Evolutionary conservation across 495 filamentous ascomycete genomes (phyloP).

Genomic region (Trichodelitschia bisporula): DNA sequence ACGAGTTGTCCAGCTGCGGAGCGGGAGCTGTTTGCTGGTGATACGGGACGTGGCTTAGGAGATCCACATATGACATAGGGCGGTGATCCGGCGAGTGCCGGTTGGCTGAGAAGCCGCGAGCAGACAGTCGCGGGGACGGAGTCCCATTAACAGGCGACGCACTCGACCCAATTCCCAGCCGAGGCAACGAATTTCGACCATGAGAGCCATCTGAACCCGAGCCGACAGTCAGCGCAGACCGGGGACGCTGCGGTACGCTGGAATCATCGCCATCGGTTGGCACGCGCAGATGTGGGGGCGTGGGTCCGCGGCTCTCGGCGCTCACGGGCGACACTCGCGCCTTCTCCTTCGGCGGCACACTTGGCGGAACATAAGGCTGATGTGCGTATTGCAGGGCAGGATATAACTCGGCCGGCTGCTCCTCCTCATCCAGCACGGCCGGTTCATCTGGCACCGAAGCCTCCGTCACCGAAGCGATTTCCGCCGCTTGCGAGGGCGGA

Average conservation of each 20-base stretch:
- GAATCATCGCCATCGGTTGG: no score
- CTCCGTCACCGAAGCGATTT: slow-evolving; percentile 2
- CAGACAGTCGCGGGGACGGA: no score
- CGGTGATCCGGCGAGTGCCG: slow-evolving; percentile 49
- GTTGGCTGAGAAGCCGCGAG: slow-evolving; percentile 8
- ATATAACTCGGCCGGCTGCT: slow-evolving; percentile 3
- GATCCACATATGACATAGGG: slow-evolving; percentile 60
- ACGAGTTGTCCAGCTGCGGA: slow-evolving; percentile 49
- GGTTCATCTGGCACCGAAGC: slow-evolving; percentile 1
- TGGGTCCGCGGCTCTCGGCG: no score
- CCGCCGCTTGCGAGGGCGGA: neutral
- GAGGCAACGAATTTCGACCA: no score
- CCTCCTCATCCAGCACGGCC: neutral
- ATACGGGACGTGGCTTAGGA: slow-evolving; percentile 62
- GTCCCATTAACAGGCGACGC: no score
- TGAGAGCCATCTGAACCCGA: no score
- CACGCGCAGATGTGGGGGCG: no score
- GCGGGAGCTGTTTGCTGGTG: slow-evolving; percentile 60
- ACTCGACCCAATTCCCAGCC: no score
- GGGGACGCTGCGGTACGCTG: no score
- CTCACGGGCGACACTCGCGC: no score
- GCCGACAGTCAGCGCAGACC: no score
- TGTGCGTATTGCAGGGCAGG: slow-evolving; percentile 28
- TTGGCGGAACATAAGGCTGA: slow-evolving; percentile 12
- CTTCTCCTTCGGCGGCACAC: no score